Base-by-base conservation (phyloP, 163 green algal genomes). In the Volvox carteri region DNA sequence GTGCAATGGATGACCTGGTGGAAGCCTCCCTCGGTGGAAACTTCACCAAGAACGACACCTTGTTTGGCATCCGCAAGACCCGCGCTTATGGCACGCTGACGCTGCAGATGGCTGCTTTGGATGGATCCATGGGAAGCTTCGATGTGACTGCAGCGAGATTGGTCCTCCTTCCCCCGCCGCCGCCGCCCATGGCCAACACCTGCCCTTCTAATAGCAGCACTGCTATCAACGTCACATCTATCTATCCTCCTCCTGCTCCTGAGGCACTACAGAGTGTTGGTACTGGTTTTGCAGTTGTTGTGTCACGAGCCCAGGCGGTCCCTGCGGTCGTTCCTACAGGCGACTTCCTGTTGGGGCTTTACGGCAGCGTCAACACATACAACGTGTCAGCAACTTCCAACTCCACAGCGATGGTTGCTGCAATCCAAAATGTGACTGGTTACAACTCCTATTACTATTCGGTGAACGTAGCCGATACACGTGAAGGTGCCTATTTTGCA, bases 401-500 rank as follows among this genome's bases (percentile, higher is more conserved):
- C 52, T 25, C 70, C 11, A 35, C 87, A 0, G 11, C 35, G 6
- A 39, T 91, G 39, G 4, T 12, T 1, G 18, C 33, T n/a, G 70
- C 87, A 5, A 44, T 90, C 7, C 1, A 23, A 4, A 90, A 84
- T 46, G 18, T 90, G 9, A 89, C 80, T 1, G 44, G 52, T 16
- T 33, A 44, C 0, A 11, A 25, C 9, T 3, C 56, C 1, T 23
- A 12, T 23, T 65, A 25, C 54, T 12, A 28, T 23, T 28, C 54
- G 3, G 87, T 88, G 4, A 19, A 14, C 1, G 8, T 85, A 9
- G 39, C 44, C 39, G 44, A 7, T 1, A 28, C 70, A 8, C 60
- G 72, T 48, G 74, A 90, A 44, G 89, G 89, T 25, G 52, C 42
- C 33, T 90, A 90, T 67, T 68, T 80, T 35, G 76, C 73, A 18